Evolutionary conservation across 2,329 filamentous ascomycete genomes (phyloP), one percentile per base, ranked within the genome.

Genomic region (Pyricularia sp.): DNA sequence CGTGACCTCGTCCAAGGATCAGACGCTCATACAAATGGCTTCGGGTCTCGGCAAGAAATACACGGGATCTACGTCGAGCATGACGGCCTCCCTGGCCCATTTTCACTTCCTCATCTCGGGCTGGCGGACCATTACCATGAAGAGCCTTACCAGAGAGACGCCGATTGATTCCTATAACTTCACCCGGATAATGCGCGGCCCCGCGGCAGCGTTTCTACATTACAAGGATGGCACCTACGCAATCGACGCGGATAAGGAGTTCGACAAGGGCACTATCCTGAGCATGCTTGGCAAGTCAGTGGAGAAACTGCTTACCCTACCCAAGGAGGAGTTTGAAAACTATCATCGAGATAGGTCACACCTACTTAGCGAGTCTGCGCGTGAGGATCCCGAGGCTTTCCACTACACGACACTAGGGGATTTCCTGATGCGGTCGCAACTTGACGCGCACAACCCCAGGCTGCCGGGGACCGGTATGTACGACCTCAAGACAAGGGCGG

Each of bases 181-280:
- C 71, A 96, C 93, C 1, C 78, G 78, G 10, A 82, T 97, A 53
- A 84, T 85, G 66, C 84, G 87, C 70, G 84, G 85, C 0, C 93
- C 94, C 1, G 83, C 87, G 4, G 90, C 92, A 12, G 86, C 92
- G 60, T 96, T 97, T 71, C 78, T 97, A 19, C 85, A 90, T 63
- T 90, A 87, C 75, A 89, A 90, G 68, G 84, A 96, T 71, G 93
- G 93, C 1, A 84, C 87, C 0, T 99, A 99, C 73, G 93, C 93
- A 5, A 94, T 99, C 66, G 94, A 99, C 73, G 91, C 93, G 0
- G 94, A 99, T 76, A 99, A 97, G 76, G 84, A 96, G 72, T 94
- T 86, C 69, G 93, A 97, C 70, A 83, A 79, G 8, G 88, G 90
- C 35, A 97, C 91, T 69, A 85, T 99, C 35, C 82, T 99, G 62